phyloP scores from a whole-genome alignment of 208 protist species.

The Novymonas esmeraldas region DNA sequence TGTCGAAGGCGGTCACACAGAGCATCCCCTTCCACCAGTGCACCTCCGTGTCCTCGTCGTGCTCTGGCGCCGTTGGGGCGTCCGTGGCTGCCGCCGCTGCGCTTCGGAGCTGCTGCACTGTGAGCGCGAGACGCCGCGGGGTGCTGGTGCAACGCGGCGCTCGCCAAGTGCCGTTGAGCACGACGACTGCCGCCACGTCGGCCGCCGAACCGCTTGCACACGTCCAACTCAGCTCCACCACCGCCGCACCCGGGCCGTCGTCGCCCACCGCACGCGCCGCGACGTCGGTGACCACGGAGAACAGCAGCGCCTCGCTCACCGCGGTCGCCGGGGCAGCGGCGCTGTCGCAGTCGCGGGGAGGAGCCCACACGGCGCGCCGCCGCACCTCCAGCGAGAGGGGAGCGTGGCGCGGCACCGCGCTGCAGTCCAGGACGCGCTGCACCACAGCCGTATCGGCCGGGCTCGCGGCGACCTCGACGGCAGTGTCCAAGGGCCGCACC shows the following conservation, averaged over 20 bases:
- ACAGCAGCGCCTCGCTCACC: conserved; percentile 5
- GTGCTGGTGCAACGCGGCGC: background rate
- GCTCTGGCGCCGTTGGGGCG: background rate
- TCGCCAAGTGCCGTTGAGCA: conserved; percentile 3
- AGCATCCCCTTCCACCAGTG: conserved; percentile 16
- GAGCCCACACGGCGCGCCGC: background rate
- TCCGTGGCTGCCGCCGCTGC: background rate
- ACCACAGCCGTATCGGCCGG: background rate
- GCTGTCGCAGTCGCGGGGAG: background rate
- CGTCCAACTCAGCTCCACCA: conserved; percentile 16
- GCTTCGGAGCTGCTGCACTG: background rate
- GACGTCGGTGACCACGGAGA: conserved; percentile 13
- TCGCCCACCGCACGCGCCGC: background rate
- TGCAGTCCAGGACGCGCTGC: conserved; percentile 10
- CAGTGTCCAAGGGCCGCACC: conserved; percentile 6
- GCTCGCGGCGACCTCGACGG: background rate
- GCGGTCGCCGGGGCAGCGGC: background rate
- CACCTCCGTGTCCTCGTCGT: background rate
- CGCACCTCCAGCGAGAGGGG: too few species aligned
- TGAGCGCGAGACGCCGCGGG: background rate
- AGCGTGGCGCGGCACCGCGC: too few species aligned
- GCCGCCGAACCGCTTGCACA: background rate
- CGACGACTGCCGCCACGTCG: background rate
- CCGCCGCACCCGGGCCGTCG: background rate
- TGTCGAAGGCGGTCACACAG: conserved; percentile 9